Evolutionary conservation across 306 rosid genomes (phyloP).

Genomic region (Carpinus fangiana): DNA sequence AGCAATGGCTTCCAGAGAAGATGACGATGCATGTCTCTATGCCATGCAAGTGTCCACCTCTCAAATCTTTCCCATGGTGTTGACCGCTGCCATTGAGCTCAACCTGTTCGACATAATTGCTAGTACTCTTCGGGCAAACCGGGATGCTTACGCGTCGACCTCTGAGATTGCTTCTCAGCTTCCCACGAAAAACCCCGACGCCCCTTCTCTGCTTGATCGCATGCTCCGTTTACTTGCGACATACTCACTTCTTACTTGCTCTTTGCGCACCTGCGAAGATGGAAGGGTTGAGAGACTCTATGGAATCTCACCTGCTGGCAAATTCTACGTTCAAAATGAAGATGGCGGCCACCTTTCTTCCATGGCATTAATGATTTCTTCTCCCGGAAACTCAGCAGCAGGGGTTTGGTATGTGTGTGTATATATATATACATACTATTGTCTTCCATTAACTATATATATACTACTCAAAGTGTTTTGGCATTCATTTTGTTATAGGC

Average conservation of each 20-base stretch:
- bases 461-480: not conserved
- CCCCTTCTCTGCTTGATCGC: slow-evolving; percentile 18
- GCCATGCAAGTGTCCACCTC: slow-evolving; percentile 1
- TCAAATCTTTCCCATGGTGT: not conserved
- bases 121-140: not conserved
- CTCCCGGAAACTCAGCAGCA: not conserved
- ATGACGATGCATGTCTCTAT: slow-evolving; percentile 17
- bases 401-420: slow-evolving; percentile 21
- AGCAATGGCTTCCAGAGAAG: not conserved
- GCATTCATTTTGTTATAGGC: not conserved
- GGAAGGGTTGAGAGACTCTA: slow-evolving; percentile 13
- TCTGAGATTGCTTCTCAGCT: slow-evolving; percentile 27
- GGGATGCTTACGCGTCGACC: slow-evolving; percentile 14
- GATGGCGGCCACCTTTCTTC: slow-evolving; percentile 11
- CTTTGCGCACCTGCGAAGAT: not conserved
- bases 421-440: no score
- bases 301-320: slow-evolving; percentile 20
- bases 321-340: slow-evolving; percentile 13
- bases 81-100: slow-evolving; percentile 33
- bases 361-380: not conserved
- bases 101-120: slow-evolving; percentile 35
- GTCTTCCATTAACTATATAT: not conserved
- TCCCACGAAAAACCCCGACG: slow-evolving; percentile 1
- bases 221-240: slow-evolving; percentile 27
- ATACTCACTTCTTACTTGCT: slow-evolving; percentile 18